Evolutionary conservation across 495 filamentous ascomycete genomes (phyloP).

Genomic region (Aspergillus steynii): DNA sequence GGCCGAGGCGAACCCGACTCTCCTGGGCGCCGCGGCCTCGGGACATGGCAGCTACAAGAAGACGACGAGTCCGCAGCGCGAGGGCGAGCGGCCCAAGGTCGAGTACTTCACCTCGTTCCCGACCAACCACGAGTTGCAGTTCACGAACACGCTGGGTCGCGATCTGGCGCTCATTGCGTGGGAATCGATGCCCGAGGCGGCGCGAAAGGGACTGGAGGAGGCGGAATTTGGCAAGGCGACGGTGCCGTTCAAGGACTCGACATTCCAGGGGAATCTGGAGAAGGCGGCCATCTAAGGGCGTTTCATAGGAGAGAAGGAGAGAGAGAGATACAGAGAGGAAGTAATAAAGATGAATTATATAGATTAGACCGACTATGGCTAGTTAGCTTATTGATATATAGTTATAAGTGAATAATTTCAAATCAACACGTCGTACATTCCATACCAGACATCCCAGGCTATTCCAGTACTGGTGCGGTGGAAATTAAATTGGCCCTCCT

Average conservation of each 20-base stretch:
- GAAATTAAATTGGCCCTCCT: no score
- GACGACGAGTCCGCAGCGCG: constrained; percentile 1
- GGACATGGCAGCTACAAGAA: constrained; percentile 11
- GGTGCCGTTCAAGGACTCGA: constrained; percentile 11
- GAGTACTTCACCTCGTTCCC: constrained; percentile 13
- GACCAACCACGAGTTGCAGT: constrained; percentile 11
- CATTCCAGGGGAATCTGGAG: constrained; percentile 5
- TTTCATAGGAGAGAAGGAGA: neutral
- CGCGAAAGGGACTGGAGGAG: neutral
- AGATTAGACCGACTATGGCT: neutral
- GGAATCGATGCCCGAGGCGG: constrained; percentile 7
- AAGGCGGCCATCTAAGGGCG: constrained; percentile 7
- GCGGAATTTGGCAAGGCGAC: constrained; percentile 10
- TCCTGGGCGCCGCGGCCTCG: constrained; percentile 9
- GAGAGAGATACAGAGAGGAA: neutral
- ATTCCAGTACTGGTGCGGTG: neutral
- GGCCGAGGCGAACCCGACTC: neutral
- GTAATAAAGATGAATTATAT: neutral
- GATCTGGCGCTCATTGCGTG: constrained; percentile 9
- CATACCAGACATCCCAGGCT: neutral
- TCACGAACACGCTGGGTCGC: constrained; percentile 9
- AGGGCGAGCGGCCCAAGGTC: constrained; percentile 7
- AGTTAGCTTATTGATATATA: neutral
- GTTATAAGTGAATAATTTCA: no score
- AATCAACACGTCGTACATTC: no score